Evolutionary conservation across 1,139 yeast genomes (phyloP), one percentile per base, ranked within the genome.

Genomic region (Kodamaea fungicola): DNA sequence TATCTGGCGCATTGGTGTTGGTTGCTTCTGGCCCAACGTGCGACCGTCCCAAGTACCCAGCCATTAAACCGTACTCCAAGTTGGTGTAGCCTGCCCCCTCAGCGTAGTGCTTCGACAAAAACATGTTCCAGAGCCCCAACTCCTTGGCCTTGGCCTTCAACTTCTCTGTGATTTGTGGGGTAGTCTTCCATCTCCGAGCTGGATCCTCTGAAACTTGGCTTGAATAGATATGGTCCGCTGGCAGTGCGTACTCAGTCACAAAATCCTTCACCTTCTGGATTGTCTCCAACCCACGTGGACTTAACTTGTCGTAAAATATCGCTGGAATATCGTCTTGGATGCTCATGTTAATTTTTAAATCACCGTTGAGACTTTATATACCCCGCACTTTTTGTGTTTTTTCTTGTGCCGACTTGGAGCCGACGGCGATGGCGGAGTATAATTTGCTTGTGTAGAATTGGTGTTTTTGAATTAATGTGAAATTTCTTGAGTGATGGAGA

Each of bases 41-140:
- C 2, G 79, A 67, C 39, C 78, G 65, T 16, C 88, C 88, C 56
- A 81, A 66, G 49, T 78, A 79, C 50, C 76, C 79, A 2, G 85
- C 84, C 87, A 81, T 80, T 41, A 81, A 61, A 0, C 83, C 87
- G 52, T 81, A 81, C 52, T 81, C 88, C 50, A 81, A 61, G 54
- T 81, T 81, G 39, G 84, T 68, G 55, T 55, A 80, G 7, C 83
- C 84, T 2, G 85, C 79, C 23, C 84, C 83, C 45, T 80, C 83
- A 9, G 67, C 54, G 55, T 79, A 78, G 44, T 70, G 73, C 5
- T 23, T 31, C 30, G 81, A 74, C 40, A 81, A 62, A 51, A 80
- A 81, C 66, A 81, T 58, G 55, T 81, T 80, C 86, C 86, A 80
- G 23, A 81, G 66, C 0, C 85, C 85, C 43, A 71, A 62, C 40